phyloP scores from a whole-genome alignment of 148 eudicot species.

The Silene conica region DNA sequence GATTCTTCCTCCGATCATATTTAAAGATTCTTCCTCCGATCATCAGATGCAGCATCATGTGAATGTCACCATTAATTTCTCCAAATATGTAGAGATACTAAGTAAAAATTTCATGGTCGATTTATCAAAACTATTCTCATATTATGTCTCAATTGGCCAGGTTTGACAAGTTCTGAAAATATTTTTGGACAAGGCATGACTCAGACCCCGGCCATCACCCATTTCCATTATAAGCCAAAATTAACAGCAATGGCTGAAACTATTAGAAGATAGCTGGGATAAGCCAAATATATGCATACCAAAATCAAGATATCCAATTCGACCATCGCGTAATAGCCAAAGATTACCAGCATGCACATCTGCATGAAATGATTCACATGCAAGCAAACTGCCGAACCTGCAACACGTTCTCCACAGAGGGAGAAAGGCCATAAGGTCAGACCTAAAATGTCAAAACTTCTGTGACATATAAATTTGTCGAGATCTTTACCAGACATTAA shows the following conservation, averaged over 20 bases:
- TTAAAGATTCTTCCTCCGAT: background rate
- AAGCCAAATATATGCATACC: conserved; percentile 39
- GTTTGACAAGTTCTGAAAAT: background rate
- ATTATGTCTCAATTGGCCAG: background rate
- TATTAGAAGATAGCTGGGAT: background rate
- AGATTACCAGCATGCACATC: conserved; percentile 99
- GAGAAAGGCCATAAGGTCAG: conserved; percentile 5
- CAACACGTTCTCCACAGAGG: conserved; percentile 16
- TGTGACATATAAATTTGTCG: background rate
- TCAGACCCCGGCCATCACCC: no score
- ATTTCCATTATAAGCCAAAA: background rate
- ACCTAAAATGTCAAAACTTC: conserved; percentile 5
- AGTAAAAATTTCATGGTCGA: background rate
- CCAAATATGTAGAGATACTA: background rate
- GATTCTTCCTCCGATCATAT: background rate
- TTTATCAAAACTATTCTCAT: background rate
- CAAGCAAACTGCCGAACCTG: conserved; percentile 99
- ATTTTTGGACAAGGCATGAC: no score
- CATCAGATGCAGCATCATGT: no score
- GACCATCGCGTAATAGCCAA: conserved; percentile 92
- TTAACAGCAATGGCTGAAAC: background rate
- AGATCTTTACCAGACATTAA: conserved; percentile 82
- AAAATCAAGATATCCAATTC: conserved; percentile 95
- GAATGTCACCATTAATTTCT: background rate
- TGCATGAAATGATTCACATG: conserved; percentile 92